phyloP scores from a whole-genome alignment of 805 yeast genomes.

The Metschnikowia shivogae region DNA sequence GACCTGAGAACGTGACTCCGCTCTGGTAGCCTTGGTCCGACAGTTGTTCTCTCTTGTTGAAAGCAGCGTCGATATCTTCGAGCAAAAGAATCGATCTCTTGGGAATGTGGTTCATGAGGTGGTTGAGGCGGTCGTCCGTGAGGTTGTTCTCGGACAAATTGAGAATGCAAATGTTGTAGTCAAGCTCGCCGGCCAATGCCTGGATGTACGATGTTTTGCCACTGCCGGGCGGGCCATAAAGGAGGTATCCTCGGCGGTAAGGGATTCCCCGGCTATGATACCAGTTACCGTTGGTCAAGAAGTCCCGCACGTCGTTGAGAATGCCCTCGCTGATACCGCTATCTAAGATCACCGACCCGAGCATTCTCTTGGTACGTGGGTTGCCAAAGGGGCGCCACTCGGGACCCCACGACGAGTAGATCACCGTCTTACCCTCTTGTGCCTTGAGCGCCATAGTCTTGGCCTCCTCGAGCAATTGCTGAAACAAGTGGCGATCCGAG shows the following conservation, averaged over 20 bases:
- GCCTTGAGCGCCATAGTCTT: slow-evolving; percentile 73
- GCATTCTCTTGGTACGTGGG: slow-evolving; percentile 79
- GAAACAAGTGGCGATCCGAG: slow-evolving; percentile 69
- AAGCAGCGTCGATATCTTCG: slow-evolving; percentile 97
- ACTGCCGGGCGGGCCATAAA: slow-evolving; percentile 97
- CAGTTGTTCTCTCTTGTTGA: slow-evolving; percentile 72
- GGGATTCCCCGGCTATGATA: slow-evolving; percentile 96
- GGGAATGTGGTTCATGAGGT: slow-evolving; percentile 94
- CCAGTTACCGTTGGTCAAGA: slow-evolving; percentile 80
- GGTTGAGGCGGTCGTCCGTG: slow-evolving; percentile 92
- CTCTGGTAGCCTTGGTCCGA: slow-evolving; percentile 74
- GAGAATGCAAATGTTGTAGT: slow-evolving; percentile 90
- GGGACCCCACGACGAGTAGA: slow-evolving; percentile 94
- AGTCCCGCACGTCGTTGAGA: slow-evolving; percentile 71
- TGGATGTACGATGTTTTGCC: slow-evolving; percentile 96
- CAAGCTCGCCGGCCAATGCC: slow-evolving; percentile 93
- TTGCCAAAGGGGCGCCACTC: slow-evolving; percentile 99
- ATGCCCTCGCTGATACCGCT: slow-evolving; percentile 64
- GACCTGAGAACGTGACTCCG: slow-evolving; percentile 93
- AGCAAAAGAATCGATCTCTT: slow-evolving; percentile 77
- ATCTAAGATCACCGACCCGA: slow-evolving; percentile 85
- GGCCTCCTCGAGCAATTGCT: slow-evolving; percentile 75
- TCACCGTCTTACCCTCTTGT: slow-evolving; percentile 89
- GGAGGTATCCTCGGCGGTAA: slow-evolving; percentile 86
- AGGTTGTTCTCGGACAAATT: slow-evolving; percentile 86